Percentiles rank a stretch among this genome's conserved stretches.
phyloP scores from a whole-genome alignment of 2,329 filamentous ascomycete species.

The Aspergillus thermomutatus region DNA sequence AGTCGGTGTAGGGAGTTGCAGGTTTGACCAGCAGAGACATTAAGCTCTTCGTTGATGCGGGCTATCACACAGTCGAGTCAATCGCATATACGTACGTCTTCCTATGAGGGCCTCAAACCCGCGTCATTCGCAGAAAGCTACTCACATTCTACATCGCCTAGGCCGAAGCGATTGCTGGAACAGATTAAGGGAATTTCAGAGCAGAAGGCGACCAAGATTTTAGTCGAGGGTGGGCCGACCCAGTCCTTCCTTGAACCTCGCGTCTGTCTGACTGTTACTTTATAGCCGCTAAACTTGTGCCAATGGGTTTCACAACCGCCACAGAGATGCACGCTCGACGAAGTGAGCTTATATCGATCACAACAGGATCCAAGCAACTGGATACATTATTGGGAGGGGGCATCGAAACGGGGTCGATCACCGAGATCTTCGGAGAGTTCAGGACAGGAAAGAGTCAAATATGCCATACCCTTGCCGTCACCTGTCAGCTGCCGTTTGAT shows the following conservation, averaged over 20 bases:
- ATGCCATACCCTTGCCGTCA: slow-evolving; percentile 97
- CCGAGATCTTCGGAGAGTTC: slow-evolving; percentile 97
- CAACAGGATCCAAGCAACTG: slow-evolving; percentile 94
- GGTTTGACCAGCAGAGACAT: slow-evolving; percentile 95
- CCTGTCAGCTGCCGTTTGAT: slow-evolving; percentile 94
- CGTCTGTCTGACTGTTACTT: slow-evolving; percentile 9
- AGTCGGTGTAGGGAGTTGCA: slow-evolving; percentile 67
- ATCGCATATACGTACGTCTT: slow-evolving; percentile 79
- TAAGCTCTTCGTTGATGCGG: slow-evolving; percentile 85
- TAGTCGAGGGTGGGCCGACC: slow-evolving; percentile 74
- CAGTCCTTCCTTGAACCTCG: not conserved
- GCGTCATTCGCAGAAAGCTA: not conserved
- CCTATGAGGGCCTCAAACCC: not conserved
- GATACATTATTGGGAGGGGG: slow-evolving; percentile 93
- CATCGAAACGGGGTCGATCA: slow-evolving; percentile 95
- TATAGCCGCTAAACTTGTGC: slow-evolving; percentile 87
- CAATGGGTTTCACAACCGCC: slow-evolving; percentile 98
- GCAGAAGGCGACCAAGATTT: slow-evolving; percentile 87
- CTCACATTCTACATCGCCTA: slow-evolving; percentile 25
- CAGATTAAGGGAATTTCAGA: slow-evolving; percentile 98
- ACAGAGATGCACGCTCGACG: slow-evolving; percentile 98
- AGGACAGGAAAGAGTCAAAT: slow-evolving; percentile 98
- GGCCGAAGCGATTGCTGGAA: slow-evolving; percentile 71
- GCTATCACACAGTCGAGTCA: slow-evolving; percentile 92
- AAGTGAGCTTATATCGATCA: slow-evolving; percentile 96